Percentiles rank a stretch among this genome's conserved stretches.
Evolutionary conservation across 768 basidiomycete species (phyloP).

Genomic region (Naganishia vishniacii): DNA sequence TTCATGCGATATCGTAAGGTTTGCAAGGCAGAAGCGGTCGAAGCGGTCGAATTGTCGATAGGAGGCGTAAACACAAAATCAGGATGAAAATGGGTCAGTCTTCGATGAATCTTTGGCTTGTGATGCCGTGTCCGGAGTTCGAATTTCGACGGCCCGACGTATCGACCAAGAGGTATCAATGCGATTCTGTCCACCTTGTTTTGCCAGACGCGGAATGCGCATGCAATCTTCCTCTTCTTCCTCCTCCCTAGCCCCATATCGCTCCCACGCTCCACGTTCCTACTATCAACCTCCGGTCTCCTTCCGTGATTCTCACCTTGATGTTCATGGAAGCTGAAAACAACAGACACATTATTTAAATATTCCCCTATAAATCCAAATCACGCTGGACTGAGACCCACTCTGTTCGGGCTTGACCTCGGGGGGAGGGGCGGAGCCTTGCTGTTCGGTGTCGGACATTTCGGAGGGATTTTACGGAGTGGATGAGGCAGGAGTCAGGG

Average conservation of each 20-base stretch:
- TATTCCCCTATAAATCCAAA: background rate
- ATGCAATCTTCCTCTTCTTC: too few species aligned
- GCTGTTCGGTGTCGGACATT: slow-evolving; percentile 24
- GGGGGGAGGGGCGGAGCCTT: slow-evolving; percentile 22
- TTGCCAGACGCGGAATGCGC: too few species aligned
- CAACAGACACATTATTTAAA: background rate
- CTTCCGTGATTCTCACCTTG: slow-evolving; percentile 27
- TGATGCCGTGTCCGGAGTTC: too few species aligned
- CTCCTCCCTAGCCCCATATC: too few species aligned
- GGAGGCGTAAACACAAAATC: background rate
- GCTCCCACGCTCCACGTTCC: too few species aligned
- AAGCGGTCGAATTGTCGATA: background rate
- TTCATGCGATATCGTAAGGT: background rate
- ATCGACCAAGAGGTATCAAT: too few species aligned
- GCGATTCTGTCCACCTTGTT: too few species aligned
- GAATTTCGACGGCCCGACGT: too few species aligned
- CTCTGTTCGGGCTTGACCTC: slow-evolving; percentile 27
- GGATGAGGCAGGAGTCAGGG: background rate
- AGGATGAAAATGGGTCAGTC: too few species aligned
- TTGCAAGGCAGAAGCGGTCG: too few species aligned
- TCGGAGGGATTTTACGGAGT: background rate
- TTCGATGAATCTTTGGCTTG: background rate
- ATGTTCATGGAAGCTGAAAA: slow-evolving; percentile 25
- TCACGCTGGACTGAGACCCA: slow-evolving; percentile 7
- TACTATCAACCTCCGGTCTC: too few species aligned